These are phyloP conservation scores for Centrapalus pauciflorus DNA, from an alignment of 129 eudicot genomes.

Conservation along the genomic window DNA sequence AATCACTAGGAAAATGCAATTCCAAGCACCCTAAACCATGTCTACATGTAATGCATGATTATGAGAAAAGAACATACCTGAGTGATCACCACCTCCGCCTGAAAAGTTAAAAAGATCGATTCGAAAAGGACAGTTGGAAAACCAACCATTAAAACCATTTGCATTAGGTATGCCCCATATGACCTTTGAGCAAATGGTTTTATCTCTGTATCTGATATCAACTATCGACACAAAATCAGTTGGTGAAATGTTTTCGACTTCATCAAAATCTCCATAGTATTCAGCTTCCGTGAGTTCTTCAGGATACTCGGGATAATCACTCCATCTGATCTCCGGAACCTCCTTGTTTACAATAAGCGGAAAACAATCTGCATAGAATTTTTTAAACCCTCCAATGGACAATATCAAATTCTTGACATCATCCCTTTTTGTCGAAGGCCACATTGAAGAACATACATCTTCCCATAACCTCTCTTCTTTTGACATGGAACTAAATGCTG, in stretches of 20 bases:
- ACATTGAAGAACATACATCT: conserved; percentile 70
- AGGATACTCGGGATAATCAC: conserved; percentile 51
- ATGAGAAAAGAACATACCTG: conserved; percentile 9
- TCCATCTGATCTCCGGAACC: conserved; percentile 52
- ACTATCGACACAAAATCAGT: conserved; percentile 81
- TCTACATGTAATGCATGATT: not conserved
- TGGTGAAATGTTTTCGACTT: conserved; percentile 51
- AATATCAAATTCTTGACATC: conserved; percentile 53
- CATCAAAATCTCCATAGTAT: conserved; percentile 79
- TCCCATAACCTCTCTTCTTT: conserved; percentile 93
- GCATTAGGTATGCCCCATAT: conserved; percentile 84
- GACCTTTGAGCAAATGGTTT: conserved; percentile 66
- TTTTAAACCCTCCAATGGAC: conserved; percentile 79
- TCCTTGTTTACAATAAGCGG: conserved; percentile 91
- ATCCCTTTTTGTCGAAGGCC: conserved; percentile 86
- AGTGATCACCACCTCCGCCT: conserved; percentile 33
- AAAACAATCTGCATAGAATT: conserved; percentile 84
- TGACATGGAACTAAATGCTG: conserved; percentile 63
- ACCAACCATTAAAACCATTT: conserved; percentile 71
- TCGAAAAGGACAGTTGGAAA: conserved; percentile 78
- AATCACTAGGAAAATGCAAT: too few relatives aligned
- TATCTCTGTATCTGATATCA: conserved; percentile 64
- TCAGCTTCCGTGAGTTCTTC: conserved; percentile 93
- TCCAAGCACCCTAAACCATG: not conserved
- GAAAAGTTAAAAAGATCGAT: conserved; percentile 57